phyloP scores from a whole-genome alignment of 495 filamentous ascomycete species.

The Neurospora africana region DNA sequence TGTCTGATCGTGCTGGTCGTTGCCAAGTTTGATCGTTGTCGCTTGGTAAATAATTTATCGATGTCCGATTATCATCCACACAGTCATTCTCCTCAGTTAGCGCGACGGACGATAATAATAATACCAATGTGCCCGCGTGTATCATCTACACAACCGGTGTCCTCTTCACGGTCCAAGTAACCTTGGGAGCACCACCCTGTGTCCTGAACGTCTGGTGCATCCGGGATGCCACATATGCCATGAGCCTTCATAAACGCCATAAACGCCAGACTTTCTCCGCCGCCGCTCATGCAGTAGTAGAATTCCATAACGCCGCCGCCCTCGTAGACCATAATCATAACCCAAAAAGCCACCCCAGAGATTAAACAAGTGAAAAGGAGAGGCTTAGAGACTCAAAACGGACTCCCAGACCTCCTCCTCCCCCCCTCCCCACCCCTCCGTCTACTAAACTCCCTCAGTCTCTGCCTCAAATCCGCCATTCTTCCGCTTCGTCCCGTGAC shows the following conservation, averaged over 20 bases:
- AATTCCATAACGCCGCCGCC: not conserved
- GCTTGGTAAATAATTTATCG: too few relatives aligned
- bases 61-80: too few relatives aligned
- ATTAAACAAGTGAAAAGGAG: not conserved
- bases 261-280: not conserved
- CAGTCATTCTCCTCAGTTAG: too few relatives aligned
- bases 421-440: not conserved
- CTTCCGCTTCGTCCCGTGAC: not conserved
- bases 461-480: not conserved
- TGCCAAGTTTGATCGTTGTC: too few relatives aligned
- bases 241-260: not conserved
- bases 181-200: too few relatives aligned
- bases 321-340: not conserved
- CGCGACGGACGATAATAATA: too few relatives aligned
- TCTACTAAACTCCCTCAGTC: not conserved
- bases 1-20: too few relatives aligned
- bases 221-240: not conserved
- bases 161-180: not conserved
- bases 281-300: not conserved
- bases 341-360: not conserved
- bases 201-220: too few relatives aligned
- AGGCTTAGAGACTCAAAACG: not conserved
- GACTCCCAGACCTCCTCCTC: not conserved
- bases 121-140: too few relatives aligned
- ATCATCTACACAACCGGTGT: too few relatives aligned